Conservation (phyloP, 768 basidiomycete genomes). For the Boletus patriciae region DNA sequence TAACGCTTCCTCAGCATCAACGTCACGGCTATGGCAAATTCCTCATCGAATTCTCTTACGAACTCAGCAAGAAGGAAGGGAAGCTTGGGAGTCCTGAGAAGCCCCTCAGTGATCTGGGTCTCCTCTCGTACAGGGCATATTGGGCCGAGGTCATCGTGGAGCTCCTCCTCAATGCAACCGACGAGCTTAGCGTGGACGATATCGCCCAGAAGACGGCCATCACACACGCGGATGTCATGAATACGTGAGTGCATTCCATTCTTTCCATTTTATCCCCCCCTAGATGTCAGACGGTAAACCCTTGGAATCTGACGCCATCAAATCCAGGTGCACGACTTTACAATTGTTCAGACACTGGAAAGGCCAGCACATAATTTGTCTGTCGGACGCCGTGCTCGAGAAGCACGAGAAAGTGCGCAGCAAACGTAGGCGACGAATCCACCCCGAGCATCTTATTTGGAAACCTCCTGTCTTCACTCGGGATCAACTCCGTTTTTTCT, state of each 20-base stretch:
- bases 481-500: conserved; percentile 77
- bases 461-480: conserved; percentile 93
- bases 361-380: conserved; percentile 88
- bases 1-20: conserved; percentile 98
- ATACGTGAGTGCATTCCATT: conserved; percentile 71
- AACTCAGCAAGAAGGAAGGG: conserved; percentile 93
- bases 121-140: conserved; percentile 91
- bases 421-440: conserved; percentile 78
- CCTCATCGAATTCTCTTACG: conserved; percentile 97
- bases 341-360: conserved; percentile 97
- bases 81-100: conserved; percentile 98
- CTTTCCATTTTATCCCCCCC: conserved; percentile 8
- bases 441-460: conserved; percentile 82
- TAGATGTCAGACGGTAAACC: not conserved
- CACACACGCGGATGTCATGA: conserved; percentile 95
- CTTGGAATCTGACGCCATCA: conserved; percentile 14
- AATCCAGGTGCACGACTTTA: conserved; percentile 80
- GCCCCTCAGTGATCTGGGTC: conserved; percentile 90
- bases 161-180: conserved; percentile 64
- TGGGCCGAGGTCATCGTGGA: conserved; percentile 98
- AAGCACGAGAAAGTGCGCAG: conserved; percentile 81
- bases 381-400: conserved; percentile 88
- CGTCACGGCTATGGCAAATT: conserved; percentile 94
- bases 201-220: conserved; percentile 95
- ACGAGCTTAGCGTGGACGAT: conserved; percentile 92